Evolutionary conservation across 2,329 filamentous ascomycete species (phyloP), one percentile per base, ranked within the genome.

Genomic region (Calonectria ilicicola): DNA sequence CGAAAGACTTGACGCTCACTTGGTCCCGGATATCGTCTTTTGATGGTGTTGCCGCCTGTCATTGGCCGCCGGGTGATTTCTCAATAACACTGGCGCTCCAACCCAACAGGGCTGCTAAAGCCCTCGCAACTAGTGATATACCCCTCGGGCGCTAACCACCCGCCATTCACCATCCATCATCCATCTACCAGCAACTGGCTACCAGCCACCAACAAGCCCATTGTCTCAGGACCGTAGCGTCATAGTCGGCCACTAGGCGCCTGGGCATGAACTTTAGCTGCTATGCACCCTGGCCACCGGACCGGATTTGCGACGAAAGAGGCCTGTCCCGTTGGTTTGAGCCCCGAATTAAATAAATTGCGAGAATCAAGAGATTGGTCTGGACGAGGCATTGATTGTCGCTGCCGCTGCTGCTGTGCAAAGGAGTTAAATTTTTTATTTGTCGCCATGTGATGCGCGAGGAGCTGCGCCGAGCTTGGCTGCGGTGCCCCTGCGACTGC

Each of bases 181-280:
- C 72, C 74, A 70, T 64, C 70, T 23, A 26, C 35, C n/a, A 38
- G 32, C 35, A 38, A 27, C 35, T 38, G 8, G 32, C 53, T 40
- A 17, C 53, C 75, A 76, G 76, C 74, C 75, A 72, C 65, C 46
- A 66, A 65, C 46, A 72, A 72, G 65, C 68, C 70, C 65, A 56
- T 46, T 58, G 71, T 77, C 75, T 77, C 70, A 77, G 70, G 69
- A 66, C 46, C 70, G 72, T 73, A 76, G 70, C 67, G 51, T 70
- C 74, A 74, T 67, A 70, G 53, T 56, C 73, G 72, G 74, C 64
- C 69, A 66, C 67, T 67, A 72, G 47, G 56, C 69, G 65, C 65
- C 69, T 65, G 67, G 65, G 65, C 65, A 72, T 72, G 63, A 72
- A 65, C 62, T 53, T 35, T 60, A 60, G 53, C 38, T 35, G 14